A percentile compares a stretch with the other conserved stretches of the same genome.
These are phyloP conservation scores for Exophiala bonariae DNA, from an alignment of 2,329 filamentous ascomycete genomes.

Conservation along the genomic window DNA sequence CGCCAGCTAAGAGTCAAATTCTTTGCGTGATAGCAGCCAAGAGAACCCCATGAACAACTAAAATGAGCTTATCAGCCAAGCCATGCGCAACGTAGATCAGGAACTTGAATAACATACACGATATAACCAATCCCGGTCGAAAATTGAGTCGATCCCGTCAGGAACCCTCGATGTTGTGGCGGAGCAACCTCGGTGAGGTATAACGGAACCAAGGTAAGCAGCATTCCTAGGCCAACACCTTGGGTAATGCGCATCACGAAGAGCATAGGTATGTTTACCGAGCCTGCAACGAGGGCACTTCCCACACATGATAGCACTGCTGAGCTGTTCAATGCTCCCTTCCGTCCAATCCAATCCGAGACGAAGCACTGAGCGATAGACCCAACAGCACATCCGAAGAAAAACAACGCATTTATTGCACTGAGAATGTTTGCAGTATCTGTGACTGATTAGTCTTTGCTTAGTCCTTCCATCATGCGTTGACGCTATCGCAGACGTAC, in stretches of 20 bases:
- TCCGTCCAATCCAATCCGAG: slow-evolving; percentile 37
- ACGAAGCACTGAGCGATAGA: slow-evolving; percentile 38
- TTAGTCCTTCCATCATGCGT: no score
- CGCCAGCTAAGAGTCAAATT: slow-evolving; percentile 12
- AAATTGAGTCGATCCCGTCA: slow-evolving; percentile 13
- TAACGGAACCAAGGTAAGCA: slow-evolving; percentile 43
- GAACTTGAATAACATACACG: slow-evolving; percentile 9
- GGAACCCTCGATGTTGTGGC: slow-evolving; percentile 40
- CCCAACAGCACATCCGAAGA: slow-evolving; percentile 39
- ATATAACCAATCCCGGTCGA: slow-evolving; percentile 15
- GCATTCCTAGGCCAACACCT: slow-evolving; percentile 40
- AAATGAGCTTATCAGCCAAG: not conserved
- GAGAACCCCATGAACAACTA: slow-evolving; percentile 6
- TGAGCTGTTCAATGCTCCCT: slow-evolving; percentile 37
- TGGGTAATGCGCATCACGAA: slow-evolving; percentile 16
- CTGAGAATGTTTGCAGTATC: slow-evolving; percentile 41
- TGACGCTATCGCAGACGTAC: not conserved
- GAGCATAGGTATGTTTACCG: slow-evolving; percentile 6
- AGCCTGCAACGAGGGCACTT: slow-evolving; percentile 37
- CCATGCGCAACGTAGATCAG: not conserved
- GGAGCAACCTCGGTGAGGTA: slow-evolving; percentile 47
- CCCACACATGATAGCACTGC: slow-evolving; percentile 35
- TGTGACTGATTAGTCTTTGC: not conserved
- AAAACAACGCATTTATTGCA: slow-evolving; percentile 45
- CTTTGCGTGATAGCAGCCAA: slow-evolving; percentile 13